Base-by-base conservation (phyloP, 2,329 filamentous ascomycete genomes). In the Fusarium sambucinum region DNA sequence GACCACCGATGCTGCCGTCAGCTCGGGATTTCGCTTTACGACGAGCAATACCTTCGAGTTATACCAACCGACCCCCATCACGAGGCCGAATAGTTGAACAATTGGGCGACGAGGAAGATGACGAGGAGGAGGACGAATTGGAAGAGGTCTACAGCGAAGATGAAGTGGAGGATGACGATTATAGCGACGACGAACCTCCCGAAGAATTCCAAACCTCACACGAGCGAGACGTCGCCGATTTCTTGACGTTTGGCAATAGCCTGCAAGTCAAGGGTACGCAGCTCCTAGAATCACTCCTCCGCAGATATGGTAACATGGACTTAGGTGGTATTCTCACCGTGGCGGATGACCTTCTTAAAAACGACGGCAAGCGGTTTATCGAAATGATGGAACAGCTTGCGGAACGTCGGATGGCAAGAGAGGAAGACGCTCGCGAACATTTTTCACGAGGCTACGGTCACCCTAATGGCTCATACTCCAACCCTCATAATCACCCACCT, bases 351-450 rank as follows among this genome's bases (percentile, higher is more conserved):
- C 86, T 99, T 70, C 87, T 99, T 68, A 98, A 98, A 81, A 99
- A 99, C 81, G 96, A 99, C 80, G 96, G 96, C 75, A 97, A 97
- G 81, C 97, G 97, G 77, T 99, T 99, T 83, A 99, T 99, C 80
- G 96, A 99, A 79, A 99, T 99, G 96, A 99, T 99, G 96, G 96
- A 99, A 80, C 95, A 98, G 82, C 87, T 99, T 74, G 96, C 96
- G 37, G 96, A 99, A 82, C 92, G 95, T 74, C 89, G 96, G 74
- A 97, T 99, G 95, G 93, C 94, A 77, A 91, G 96, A 73, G 95
- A 98, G 83, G 94, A 96, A 81, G 94, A 97, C 77, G 92, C 93
- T 38, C 73, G 79, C 66, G 85, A 88, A 70, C 84, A 87, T 72
- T 84, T 89, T 76, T 84, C 90, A 57, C 85, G 87, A 67, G 85